phyloP scores from a whole-genome alignment of 352 stramenopile species.

The Phytophthora crassamura region DNA sequence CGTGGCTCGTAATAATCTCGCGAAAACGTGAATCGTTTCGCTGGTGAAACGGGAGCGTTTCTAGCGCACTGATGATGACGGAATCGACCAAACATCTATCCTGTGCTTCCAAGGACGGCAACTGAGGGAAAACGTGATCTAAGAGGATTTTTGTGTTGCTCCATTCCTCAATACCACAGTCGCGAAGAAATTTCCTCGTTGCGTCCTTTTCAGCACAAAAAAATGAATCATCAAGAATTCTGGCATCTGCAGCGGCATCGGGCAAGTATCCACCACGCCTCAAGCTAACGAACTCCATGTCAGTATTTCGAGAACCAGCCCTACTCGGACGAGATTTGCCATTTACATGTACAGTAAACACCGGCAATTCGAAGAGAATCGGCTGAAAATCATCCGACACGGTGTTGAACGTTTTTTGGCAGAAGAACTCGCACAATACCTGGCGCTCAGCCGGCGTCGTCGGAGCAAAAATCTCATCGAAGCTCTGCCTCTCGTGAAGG shows the following conservation, averaged over 20 bases:
- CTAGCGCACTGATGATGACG: constrained; percentile 54
- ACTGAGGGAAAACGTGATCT: constrained; percentile 64
- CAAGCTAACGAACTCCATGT: constrained; percentile 32
- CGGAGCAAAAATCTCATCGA: constrained; percentile 48
- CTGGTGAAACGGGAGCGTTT: constrained; percentile 61
- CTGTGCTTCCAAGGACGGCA: constrained; percentile 42
- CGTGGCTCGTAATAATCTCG: constrained; percentile 41
- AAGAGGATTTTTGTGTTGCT: constrained; percentile 61
- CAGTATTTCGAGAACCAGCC: background rate
- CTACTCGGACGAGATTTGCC: background rate
- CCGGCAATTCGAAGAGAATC: constrained; percentile 55
- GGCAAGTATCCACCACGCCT: constrained; percentile 51
- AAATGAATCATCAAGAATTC: constrained; percentile 60
- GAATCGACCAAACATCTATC: constrained; percentile 52
- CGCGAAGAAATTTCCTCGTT: constrained; percentile 54
- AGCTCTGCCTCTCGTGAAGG: constrained; percentile 36
- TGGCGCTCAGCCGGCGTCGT: constrained; percentile 35
- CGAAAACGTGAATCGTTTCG: constrained; percentile 58
- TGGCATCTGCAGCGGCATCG: constrained; percentile 45
- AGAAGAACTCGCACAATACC: constrained; percentile 54
- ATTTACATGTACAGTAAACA: constrained; percentile 47
- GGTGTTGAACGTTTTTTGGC: constrained; percentile 38
- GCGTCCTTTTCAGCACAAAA: constrained; percentile 46
- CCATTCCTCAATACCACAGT: constrained; percentile 62
- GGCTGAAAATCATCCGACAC: constrained; percentile 45